These are phyloP conservation scores for Cladosporium sp. DNA, from an alignment of 2,329 filamentous ascomycete species.

Conservation along the genomic window DNA sequence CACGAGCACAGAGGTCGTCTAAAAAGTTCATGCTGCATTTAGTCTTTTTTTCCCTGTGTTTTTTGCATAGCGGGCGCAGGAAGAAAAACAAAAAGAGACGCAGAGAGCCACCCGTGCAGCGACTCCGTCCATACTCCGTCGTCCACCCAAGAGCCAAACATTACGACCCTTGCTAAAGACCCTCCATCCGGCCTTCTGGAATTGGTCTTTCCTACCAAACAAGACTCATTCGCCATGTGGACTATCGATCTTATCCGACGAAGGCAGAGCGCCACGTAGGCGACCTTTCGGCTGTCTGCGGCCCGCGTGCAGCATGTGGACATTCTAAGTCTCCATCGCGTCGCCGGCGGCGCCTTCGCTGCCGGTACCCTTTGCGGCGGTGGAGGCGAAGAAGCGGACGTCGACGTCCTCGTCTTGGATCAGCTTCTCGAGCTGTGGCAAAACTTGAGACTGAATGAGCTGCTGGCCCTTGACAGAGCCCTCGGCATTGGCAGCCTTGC, in stretches of 20 bases:
- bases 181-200: neutral
- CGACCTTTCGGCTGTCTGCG: conserved; percentile 17
- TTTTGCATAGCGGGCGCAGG: conserved; percentile 1
- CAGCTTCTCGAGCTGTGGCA: conserved; percentile 90
- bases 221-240: neutral
- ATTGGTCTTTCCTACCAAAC: neutral
- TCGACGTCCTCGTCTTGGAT: conserved; percentile 98
- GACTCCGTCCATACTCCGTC: neutral
- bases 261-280: neutral
- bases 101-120: neutral
- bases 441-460: conserved; percentile 57
- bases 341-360: conserved; percentile 26
- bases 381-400: conserved; percentile 95
- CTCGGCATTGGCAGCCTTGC: conserved; percentile 55
- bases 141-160: neutral
- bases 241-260: conserved; percentile 5
- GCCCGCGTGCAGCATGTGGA: conserved; percentile 18
- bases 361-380: conserved; percentile 63
- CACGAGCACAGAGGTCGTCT: neutral
- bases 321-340: conserved; percentile 38
- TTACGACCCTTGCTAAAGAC: conserved; percentile 2
- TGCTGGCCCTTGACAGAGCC: conserved; percentile 35
- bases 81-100: neutral
- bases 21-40: conserved; percentile 12
- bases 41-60: neutral